A percentile compares a stretch with the other conserved stretches of the same genome.
Conservation (phyloP, 2,329 filamentous ascomycete species). For the Geosmithia putterillii region DNA sequence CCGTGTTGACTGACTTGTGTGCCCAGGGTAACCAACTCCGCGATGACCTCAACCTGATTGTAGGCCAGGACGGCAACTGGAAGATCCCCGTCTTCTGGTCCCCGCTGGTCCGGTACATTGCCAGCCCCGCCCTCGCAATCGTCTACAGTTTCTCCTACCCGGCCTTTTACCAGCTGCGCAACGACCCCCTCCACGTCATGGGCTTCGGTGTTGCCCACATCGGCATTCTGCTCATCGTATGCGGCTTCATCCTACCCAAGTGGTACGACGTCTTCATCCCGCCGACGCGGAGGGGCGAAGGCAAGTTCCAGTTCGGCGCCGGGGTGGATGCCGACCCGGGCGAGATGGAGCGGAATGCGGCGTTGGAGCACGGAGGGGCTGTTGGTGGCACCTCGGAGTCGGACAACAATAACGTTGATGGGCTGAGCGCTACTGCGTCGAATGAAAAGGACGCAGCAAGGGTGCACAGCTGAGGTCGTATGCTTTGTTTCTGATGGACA, state of each 20-base stretch:
- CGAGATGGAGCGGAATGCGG: constrained; percentile 3
- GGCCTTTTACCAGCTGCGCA: constrained; percentile 30
- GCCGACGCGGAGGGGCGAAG: constrained; percentile 28
- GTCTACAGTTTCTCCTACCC: constrained; percentile 40
- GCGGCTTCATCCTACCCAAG: constrained; percentile 37
- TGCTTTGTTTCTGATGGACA: too few relatives aligned
- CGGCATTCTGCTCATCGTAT: constrained; percentile 29
- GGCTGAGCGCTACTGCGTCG: neutral
- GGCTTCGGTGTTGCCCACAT: constrained; percentile 36
- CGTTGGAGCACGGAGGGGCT: constrained; percentile 1
- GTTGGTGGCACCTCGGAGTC: neutral
- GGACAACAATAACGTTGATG: neutral
- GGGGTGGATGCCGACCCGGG: constrained; percentile 4
- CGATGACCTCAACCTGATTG: constrained; percentile 39
- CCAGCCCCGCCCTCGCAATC: constrained; percentile 35
- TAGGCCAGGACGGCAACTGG: constrained; percentile 43
- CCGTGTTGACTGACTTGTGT: neutral
- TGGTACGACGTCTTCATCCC: constrained; percentile 43
- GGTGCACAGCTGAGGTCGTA: neutral
- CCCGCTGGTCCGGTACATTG: constrained; percentile 34
- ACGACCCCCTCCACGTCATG: constrained; percentile 36
- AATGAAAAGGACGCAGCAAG: neutral
- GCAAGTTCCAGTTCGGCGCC: constrained; percentile 17
- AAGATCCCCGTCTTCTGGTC: constrained; percentile 38
- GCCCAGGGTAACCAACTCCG: constrained; percentile 42